Percentiles rank a stretch among this genome's conserved stretches.
phyloP scores from a whole-genome alignment of 352 stramenopile genomes.

The Thalassiosira oceanica region DNA sequence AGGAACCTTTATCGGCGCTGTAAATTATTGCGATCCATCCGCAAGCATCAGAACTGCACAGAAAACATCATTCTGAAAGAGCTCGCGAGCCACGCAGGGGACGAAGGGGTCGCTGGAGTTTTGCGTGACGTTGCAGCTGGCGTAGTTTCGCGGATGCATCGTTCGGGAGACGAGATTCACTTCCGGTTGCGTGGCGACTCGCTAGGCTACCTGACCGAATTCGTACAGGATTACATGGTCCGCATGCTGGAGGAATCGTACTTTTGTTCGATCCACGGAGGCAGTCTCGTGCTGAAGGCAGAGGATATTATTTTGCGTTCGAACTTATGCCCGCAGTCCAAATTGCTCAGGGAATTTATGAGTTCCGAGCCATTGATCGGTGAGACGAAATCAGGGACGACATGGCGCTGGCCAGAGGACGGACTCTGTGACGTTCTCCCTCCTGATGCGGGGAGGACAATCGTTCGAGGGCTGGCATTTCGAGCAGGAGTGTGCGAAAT shows the following conservation, averaged over 20 bases:
- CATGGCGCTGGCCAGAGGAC: constrained; percentile 20
- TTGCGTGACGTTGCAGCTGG: neutral
- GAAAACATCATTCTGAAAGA: neutral
- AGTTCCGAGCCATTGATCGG: constrained; percentile 3
- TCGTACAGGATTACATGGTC: constrained; percentile 6
- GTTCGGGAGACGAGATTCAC: neutral
- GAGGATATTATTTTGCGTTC: neutral
- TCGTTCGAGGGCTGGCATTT: constrained; percentile 15
- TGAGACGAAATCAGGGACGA: neutral
- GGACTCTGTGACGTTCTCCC: constrained; percentile 6
- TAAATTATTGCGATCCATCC: neutral
- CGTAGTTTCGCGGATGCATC: constrained; percentile 3
- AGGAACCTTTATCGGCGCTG: neutral
- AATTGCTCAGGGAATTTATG: neutral
- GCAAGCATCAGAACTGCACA: neutral
- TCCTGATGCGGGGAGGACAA: constrained; percentile 8
- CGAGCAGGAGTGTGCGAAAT: constrained; percentile 10
- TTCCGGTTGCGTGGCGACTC: constrained; percentile 14
- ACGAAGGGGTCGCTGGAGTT: neutral
- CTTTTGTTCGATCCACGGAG: constrained; percentile 3
- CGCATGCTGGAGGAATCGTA: constrained; percentile 4
- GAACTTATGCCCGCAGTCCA: neutral
- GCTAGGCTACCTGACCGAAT: constrained; percentile 4
- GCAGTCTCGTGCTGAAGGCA: neutral
- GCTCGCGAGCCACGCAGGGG: neutral